Base-by-base conservation (phyloP, 345 rosid species). In the Pugionium cornutum region DNA sequence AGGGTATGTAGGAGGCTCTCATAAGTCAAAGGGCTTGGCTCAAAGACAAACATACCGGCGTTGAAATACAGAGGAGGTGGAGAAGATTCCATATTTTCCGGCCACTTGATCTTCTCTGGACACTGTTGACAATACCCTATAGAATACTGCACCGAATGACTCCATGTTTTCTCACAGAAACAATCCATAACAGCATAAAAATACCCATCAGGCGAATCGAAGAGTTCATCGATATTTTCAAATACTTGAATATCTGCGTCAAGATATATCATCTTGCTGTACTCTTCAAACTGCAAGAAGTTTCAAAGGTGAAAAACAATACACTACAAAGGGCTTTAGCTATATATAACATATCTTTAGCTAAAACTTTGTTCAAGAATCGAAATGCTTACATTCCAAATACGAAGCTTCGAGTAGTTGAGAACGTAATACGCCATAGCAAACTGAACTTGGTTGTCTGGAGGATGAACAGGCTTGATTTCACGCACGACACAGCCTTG, bases 321-420 rank as follows among this genome's bases (percentile, higher is more conserved):
- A 31, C 47, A 53, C 46, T 56, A 39, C 7, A 3, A 34, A 26
- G 3, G 29, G 4, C 6, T 41, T 53, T 39, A 7, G 37, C 41
- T 29, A 61, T 32, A 45, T 3, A 34, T 1, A 2, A 36, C 30
- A 45, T n/a, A 25, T 61, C 44, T 41, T 28, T 31, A 29, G 28
- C 7, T 36, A 49, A 3, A 8, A 10, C 1, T 8, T 11, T 42
- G 35, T 48, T 35, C 26, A 69, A 61, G 28, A 36, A 28, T 52
- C 33, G 0, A 40, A 0, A 25, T 37, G 64, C 83, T 72, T 80
- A 87, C 97, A 57, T 84, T 87, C 97, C 92, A 87, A 18, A 90
- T 87, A 44, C 92, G 92, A 10, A 90, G 87, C 69, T 90, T 87
- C 42, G 95, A 87, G 83, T 89, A 89, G 78, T 87, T 89, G 74